These are phyloP conservation scores for Boletus huronensis DNA, from an alignment of 768 basidiomycete species.

Conservation along the genomic window DNA sequence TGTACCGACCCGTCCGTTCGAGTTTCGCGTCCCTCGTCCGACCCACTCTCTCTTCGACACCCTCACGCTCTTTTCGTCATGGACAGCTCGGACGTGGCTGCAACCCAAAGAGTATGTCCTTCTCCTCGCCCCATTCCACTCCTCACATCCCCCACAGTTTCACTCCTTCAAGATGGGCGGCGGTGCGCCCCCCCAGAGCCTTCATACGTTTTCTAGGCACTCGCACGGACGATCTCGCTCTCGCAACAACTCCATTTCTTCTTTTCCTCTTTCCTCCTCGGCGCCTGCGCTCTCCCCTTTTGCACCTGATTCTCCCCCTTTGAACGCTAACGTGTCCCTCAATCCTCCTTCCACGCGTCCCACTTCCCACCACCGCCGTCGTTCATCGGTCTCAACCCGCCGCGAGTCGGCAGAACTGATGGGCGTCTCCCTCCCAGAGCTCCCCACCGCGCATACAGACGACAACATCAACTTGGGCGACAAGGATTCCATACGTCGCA, in stretches of 20 bases:
- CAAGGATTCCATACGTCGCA: slow-evolving; percentile 74
- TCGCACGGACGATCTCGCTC: slow-evolving; percentile 54
- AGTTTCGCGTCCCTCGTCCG: neutral
- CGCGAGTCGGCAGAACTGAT: slow-evolving; percentile 89
- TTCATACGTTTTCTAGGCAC: slow-evolving; percentile 34
- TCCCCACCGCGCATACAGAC: slow-evolving; percentile 57
- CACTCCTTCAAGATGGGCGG: slow-evolving; percentile 70
- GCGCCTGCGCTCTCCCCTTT: slow-evolving; percentile 36
- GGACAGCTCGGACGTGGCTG: slow-evolving; percentile 41
- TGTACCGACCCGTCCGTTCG: neutral
- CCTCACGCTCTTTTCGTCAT: slow-evolving; percentile 32
- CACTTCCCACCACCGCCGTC: slow-evolving; percentile 79
- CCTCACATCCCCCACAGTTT: slow-evolving; percentile 42
- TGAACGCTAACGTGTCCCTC: slow-evolving; percentile 13
- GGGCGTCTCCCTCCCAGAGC: slow-evolving; percentile 71
- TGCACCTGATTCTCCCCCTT: slow-evolving; percentile 36
- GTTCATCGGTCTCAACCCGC: slow-evolving; percentile 86
- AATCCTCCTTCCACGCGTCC: slow-evolving; percentile 44
- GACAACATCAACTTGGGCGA: slow-evolving; percentile 68
- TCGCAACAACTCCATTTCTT: slow-evolving; percentile 56
- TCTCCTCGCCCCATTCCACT: too few species aligned
- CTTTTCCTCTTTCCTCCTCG: slow-evolving; percentile 35
- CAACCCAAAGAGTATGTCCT: slow-evolving; percentile 40
- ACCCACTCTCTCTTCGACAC: slow-evolving; percentile 27
- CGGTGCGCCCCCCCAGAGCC: slow-evolving; percentile 33